Evolutionary conservation across 495 filamentous ascomycete genomes (phyloP), one percentile per base, ranked within the genome.

Genomic region (Penicillium parvum): DNA sequence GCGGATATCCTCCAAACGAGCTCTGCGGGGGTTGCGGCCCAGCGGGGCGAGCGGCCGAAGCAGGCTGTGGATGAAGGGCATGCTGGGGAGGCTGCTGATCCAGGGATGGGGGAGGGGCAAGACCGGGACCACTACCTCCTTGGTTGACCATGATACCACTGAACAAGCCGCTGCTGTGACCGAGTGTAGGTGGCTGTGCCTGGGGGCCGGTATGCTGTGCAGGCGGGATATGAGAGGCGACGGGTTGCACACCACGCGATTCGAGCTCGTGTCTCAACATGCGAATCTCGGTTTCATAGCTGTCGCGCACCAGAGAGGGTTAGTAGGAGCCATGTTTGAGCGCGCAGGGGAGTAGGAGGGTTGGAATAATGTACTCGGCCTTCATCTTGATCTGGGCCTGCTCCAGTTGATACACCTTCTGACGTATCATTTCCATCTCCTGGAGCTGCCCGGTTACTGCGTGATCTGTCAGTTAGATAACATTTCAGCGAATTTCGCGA

Each of bases 91-190:
- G 76, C 56, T 76, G 74, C 58, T 77, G 76, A 59, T 78, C 75
- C 58, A 82, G 80, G 61, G 77, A 78, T 44, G 81, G 81, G 47
- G 87, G 88, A 56, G 90, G 92, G 40, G 88, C 90, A 58, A 95
- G 85, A 49, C 85, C 84, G 44, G 88, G 86, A 47, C 85, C 88
- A 73, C 89, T 89, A 55, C 81, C 82, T 58, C 83, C 85, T 65
- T 84, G 84, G 43, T 90, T 91, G 46, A 92, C 77, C 86, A 98
- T 96, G 52, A 98, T 96, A 17, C 87, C 88, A 49, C 89, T 85
- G 58, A 98, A 97, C 27, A 96, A 74, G 61, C 94, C 90, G 63
- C 82, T 89, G 27, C 92, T 90, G 60, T 92, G 85, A n/a, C 90
- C 89, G 61, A 98, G 84, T 19, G 85, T 75, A 32, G 88, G 88